Evolutionary conservation across 371 early-diverging fungal genomes (phyloP).

Genomic region (Apophysomyces variabilis): DNA sequence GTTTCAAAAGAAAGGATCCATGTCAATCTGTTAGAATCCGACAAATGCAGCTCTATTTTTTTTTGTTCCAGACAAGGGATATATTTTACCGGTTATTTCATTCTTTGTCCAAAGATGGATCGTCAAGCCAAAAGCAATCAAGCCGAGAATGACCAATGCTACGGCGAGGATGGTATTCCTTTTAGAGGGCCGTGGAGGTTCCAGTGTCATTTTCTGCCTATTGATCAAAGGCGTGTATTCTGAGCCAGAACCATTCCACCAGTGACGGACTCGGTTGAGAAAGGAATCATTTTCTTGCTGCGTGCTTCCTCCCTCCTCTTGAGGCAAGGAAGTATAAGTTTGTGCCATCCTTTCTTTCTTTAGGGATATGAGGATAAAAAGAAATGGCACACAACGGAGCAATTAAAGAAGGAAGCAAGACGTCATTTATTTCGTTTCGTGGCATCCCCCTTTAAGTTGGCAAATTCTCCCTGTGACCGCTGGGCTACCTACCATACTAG

Average conservation of each 20-base stretch:
- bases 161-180: slow-evolving; percentile 26
- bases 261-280: slow-evolving; percentile 14
- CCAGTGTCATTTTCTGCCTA: slow-evolving; percentile 40
- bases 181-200: slow-evolving; percentile 36
- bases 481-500: not conserved
- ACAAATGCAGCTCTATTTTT: too few species aligned
- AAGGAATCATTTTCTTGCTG: slow-evolving; percentile 5
- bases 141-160: slow-evolving; percentile 23
- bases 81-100: slow-evolving; percentile 2
- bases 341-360: slow-evolving; percentile 10
- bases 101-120: slow-evolving; percentile 21
- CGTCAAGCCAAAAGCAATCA: slow-evolving; percentile 22
- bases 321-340: slow-evolving; percentile 21
- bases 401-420: not conserved
- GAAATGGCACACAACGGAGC: too few species aligned
- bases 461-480: not conserved
- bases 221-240: slow-evolving; percentile 44
- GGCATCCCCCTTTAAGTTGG: not conserved
- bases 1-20: not conserved
- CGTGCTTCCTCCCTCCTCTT: slow-evolving; percentile 13
- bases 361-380: too few species aligned
- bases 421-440: not conserved
- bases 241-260: slow-evolving; percentile 17
- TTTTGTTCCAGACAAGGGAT: not conserved
- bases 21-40: not conserved